Base-by-base conservation (phyloP, 441 rosid species). In the Brassica balearica region DNA sequence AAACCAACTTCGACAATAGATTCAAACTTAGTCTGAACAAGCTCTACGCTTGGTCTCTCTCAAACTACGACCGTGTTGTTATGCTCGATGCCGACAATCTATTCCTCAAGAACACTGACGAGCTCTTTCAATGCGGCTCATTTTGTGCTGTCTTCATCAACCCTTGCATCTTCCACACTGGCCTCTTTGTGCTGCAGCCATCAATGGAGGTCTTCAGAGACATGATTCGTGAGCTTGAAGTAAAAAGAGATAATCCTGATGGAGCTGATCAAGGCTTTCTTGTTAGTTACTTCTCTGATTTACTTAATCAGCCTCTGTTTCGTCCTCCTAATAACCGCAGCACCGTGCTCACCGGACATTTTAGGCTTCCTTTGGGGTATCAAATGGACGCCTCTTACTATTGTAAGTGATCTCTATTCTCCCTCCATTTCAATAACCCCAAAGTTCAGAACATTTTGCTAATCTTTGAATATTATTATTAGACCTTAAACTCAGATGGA, bases 251-350 rank as follows among this genome's bases (percentile, higher is more conserved):
- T 25, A 95, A 92, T 81, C 89, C 89, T 6, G 99, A 95, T 71
- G 99, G 99, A 55, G 98, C 98, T 17, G 99, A 95, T 79, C 99
- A 95, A 83, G 99, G 99, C 58, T 95, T 93, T 73, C 90, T 95
- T 10, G 85, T 89, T n/a, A 89, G 92, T 19, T 95, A 95, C 85
- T 95, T 88, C 84, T 89, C 97, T 0, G 89, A 90, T 77, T 80
- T 95, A 85, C 96, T 95, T 19, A 88, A 88, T 76, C 82, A 81
- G 81, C 96, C 98, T 17, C 80, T 93, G 86, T 95, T 90, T 85
- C 77, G 75, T 82, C 95, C 96, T 56, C 84, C 94, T 6, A 1
- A 23, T 11, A 95, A 93, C 72, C 89, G 81, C n/a, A 82, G 88
- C 62, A 74, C 87, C 29, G 71, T 72, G 25, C 89, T 91, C 15